Evolutionary conservation across 2,329 filamentous ascomycete genomes (phyloP).

Genomic region (Aureobasidium sp.): DNA sequence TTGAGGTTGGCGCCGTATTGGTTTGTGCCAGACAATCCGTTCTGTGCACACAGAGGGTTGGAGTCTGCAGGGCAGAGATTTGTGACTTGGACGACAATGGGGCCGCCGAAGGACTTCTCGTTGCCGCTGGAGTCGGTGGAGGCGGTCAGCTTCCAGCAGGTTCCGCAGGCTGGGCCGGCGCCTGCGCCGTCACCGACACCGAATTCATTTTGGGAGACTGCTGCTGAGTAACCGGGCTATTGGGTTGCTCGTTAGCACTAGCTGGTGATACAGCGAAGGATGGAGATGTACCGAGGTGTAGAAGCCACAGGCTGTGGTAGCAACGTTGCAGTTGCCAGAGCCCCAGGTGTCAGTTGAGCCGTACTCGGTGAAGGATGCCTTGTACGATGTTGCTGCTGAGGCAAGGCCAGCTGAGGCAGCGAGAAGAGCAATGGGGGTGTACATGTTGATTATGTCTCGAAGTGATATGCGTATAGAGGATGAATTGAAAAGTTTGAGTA

Average conservation of each 20-base stretch:
- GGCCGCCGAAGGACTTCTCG: constrained; percentile 5
- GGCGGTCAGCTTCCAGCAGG: constrained; percentile 34
- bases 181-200: constrained; percentile 33
- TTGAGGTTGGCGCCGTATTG: constrained; percentile 36
- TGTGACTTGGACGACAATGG: constrained; percentile 35
- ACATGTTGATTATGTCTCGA: neutral
- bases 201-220: constrained; percentile 34
- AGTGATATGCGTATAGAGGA: neutral
- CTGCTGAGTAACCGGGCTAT: constrained; percentile 30
- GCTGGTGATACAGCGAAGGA: no score
- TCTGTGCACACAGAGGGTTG: constrained; percentile 35
- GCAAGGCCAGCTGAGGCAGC: neutral
- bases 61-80: constrained; percentile 35
- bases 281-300: constrained; percentile 21
- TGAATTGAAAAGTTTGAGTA: neutral
- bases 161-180: constrained; percentile 34
- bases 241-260: neutral
- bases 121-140: constrained; percentile 30
- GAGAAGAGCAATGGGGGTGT: neutral
- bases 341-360: constrained; percentile 29
- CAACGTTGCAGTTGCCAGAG: constrained; percentile 31
- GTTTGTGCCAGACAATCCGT: constrained; percentile 28
- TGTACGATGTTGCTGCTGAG: constrained; percentile 17
- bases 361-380: constrained; percentile 32
- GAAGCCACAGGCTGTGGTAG: constrained; percentile 33